Conservation (phyloP, 345 rosid species). For the Moringa oleifera region DNA sequence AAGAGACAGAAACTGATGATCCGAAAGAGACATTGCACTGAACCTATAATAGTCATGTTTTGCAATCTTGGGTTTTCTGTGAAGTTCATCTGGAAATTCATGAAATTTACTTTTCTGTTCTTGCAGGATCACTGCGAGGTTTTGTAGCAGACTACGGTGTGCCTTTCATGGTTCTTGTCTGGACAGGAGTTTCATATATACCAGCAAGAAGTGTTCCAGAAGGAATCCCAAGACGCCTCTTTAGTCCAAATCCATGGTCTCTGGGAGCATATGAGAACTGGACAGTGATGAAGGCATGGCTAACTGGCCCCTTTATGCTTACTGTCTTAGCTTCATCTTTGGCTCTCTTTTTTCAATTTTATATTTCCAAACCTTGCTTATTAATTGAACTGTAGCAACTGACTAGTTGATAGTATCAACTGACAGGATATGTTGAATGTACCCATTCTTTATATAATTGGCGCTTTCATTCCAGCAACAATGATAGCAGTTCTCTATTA, state of each 20-base stretch:
- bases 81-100: not conserved
- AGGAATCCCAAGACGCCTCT: constrained; percentile 90
- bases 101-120: not conserved
- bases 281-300: constrained; percentile 70
- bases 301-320: not conserved
- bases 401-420: constrained; percentile 7
- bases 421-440: constrained; percentile 81
- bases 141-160: constrained; percentile 90
- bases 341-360: not conserved
- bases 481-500: constrained; percentile 93
- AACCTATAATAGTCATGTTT: not conserved
- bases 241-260: constrained; percentile 98
- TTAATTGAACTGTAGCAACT: constrained; percentile 4
- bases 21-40: no score
- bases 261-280: constrained; percentile 84
- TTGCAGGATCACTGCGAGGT: constrained; percentile 70
- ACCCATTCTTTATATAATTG: constrained; percentile 69
- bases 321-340: not conserved
- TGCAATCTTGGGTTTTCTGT: not conserved
- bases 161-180: constrained; percentile 83
- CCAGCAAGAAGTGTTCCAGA: constrained; percentile 64
- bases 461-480: constrained; percentile 91
- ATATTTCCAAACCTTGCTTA: constrained; percentile 1
- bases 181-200: constrained; percentile 79
- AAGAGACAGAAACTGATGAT: not conserved